These are phyloP conservation scores for Fagus sylvatica DNA, from an alignment of 306 rosid species.

Conservation along the genomic window DNA sequence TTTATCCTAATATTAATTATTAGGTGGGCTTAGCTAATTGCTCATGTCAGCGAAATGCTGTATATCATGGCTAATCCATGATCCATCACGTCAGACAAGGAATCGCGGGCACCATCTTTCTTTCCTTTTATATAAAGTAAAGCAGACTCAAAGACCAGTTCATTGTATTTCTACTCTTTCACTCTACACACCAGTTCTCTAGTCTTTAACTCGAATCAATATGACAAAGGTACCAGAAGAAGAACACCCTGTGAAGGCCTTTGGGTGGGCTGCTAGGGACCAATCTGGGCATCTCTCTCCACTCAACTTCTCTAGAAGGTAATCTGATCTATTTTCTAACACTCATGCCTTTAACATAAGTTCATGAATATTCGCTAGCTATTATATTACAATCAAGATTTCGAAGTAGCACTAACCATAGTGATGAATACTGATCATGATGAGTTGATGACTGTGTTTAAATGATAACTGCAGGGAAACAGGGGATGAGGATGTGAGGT, in stretches of 20 bases:
- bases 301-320: constrained; percentile 49
- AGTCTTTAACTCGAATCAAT: neutral
- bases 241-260: constrained; percentile 43
- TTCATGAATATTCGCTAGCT: too few species aligned
- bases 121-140: neutral
- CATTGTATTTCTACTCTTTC: neutral
- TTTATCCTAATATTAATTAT: too few species aligned
- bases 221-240: constrained; percentile 19
- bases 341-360: too few species aligned
- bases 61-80: too few species aligned
- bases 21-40: too few species aligned
- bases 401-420: too few species aligned
- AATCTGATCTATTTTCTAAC: too few species aligned
- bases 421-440: too few species aligned
- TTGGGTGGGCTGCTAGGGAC: constrained; percentile 53
- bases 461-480: constrained; percentile 4
- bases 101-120: too few species aligned
- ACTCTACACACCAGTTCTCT: neutral
- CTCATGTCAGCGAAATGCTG: too few species aligned
- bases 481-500: constrained; percentile 22
- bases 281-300: constrained; percentile 40
- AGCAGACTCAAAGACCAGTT: neutral
- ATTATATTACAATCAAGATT: too few species aligned
- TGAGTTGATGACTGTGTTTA: neutral
- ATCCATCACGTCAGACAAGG: too few species aligned